These are phyloP conservation scores for Copromyces sp. DNA, from an alignment of 495 filamentous ascomycete genomes.

Conservation along the genomic window DNA sequence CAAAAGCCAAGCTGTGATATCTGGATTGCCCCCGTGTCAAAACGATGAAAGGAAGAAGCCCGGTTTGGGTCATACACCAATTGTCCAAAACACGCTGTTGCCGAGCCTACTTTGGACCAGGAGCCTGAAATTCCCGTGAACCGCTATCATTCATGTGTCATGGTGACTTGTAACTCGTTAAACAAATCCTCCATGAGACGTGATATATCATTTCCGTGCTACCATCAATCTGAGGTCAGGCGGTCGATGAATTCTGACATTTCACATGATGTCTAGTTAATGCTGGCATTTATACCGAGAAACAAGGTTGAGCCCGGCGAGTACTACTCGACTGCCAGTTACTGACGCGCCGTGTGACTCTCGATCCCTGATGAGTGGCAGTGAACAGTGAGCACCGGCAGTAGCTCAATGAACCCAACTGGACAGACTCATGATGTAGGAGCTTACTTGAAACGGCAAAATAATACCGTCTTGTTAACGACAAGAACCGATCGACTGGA, in stretches of 20 bases:
- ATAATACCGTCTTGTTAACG: neutral
- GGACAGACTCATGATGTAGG: neutral
- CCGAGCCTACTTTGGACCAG: neutral
- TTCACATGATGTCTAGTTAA: neutral
- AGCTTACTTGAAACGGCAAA: neutral
- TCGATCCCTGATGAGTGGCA: neutral
- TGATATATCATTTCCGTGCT: neutral
- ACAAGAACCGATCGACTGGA: neutral
- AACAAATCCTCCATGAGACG: neutral
- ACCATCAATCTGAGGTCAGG: neutral
- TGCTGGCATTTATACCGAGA: neutral
- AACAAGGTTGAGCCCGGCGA: neutral
- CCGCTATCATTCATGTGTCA: neutral
- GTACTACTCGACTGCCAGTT: neutral
- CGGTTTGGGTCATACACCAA: neutral
- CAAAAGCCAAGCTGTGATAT: neutral
- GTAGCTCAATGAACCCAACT: neutral
- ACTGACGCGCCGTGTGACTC: neutral
- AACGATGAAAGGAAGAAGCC: neutral
- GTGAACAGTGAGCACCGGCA: neutral
- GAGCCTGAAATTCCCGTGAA: neutral
- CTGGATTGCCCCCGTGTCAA: neutral
- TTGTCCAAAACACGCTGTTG: neutral
- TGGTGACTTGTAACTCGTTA: neutral
- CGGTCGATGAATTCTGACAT: neutral